Conservation (phyloP, 2,329 filamentous ascomycete species). For the Alternaria sp. region DNA sequence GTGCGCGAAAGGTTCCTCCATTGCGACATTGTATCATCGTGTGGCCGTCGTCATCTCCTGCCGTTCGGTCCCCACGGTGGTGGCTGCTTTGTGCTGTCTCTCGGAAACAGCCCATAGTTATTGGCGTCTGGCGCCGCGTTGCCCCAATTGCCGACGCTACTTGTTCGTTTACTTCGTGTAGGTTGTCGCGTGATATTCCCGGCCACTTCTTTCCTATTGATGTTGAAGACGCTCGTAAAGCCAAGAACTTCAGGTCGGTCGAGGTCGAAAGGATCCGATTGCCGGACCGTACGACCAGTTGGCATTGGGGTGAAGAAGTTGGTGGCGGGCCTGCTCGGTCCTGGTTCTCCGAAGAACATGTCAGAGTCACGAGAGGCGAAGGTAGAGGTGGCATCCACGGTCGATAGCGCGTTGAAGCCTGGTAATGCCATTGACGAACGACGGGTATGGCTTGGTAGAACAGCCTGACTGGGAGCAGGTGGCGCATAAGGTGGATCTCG, state of each 20-base stretch:
- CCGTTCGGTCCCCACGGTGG: slow-evolving; percentile 24
- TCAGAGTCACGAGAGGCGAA: slow-evolving; percentile 35
- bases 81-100: slow-evolving; percentile 21
- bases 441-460: slow-evolving; percentile 27
- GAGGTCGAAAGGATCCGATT: slow-evolving; percentile 51
- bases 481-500: slow-evolving; percentile 32
- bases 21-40: not conserved
- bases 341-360: slow-evolving; percentile 43
- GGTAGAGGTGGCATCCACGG: slow-evolving; percentile 32
- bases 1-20: not conserved
- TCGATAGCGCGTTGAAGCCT: slow-evolving; percentile 1
- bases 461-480: slow-evolving; percentile 31
- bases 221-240: slow-evolving; percentile 37
- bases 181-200: slow-evolving; percentile 38
- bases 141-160: slow-evolving; percentile 40
- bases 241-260: slow-evolving; percentile 49
- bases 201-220: slow-evolving; percentile 34
- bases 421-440: slow-evolving; percentile 32
- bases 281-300: slow-evolving; percentile 37
- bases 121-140: not conserved
- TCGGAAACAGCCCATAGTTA: slow-evolving; percentile 25
- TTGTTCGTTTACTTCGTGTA: slow-evolving; percentile 34
- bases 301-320: slow-evolving; percentile 30
- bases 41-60: slow-evolving; percentile 24
- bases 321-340: slow-evolving; percentile 41